Evolutionary conservation across 306 rosid species (phyloP), one percentile per base, ranked within the genome.

Genomic region (Malus asiatica): DNA sequence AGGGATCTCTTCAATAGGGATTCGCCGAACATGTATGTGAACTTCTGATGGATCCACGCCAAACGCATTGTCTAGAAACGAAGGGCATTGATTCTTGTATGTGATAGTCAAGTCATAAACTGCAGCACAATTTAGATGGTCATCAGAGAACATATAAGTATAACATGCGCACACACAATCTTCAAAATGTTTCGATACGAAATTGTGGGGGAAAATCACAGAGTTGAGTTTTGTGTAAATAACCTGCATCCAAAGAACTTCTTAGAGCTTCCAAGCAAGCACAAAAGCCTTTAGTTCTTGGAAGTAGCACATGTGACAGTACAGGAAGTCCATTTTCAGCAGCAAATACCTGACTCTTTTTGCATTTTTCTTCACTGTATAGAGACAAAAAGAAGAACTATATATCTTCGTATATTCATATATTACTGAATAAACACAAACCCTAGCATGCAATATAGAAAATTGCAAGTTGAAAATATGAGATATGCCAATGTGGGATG

Each of bases 21-120:
- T 81, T 38, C 99, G 91, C 70, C 86, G 83, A 72, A 92, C 78
- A 77, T 96, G 96, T 23, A 96, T 52, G 78, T 96, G 98, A 72
- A 96, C 99, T 86, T 92, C 99, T 52, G 97, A 90, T 70, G 99
- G 99, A 83, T 88, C 93, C 38, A 92, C 73, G 13, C 99, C 99
- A 38, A 92, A 96, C 30, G 84, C 98, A 64, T 92, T 96, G 91
- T 96, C 99, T 77, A 87, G 42, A 84, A 96, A 96, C 42, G 93
- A 80, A 74, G 99, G 99, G 35, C 90, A 87, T 22, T 73, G 82
- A 79, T 89, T 80, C 93, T 90, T 96, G 91, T 92, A 96, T 18
- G 96, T 93, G 57, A 96, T 82, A 4, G 83, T 88, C 86, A 88
- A 52, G 74, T 96, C 99, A 75, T 96, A 96, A 68, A 96, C 99